phyloP scores from a whole-genome alignment of 352 stramenopile species.

The Phytopythium cucurbitacearum region DNA sequence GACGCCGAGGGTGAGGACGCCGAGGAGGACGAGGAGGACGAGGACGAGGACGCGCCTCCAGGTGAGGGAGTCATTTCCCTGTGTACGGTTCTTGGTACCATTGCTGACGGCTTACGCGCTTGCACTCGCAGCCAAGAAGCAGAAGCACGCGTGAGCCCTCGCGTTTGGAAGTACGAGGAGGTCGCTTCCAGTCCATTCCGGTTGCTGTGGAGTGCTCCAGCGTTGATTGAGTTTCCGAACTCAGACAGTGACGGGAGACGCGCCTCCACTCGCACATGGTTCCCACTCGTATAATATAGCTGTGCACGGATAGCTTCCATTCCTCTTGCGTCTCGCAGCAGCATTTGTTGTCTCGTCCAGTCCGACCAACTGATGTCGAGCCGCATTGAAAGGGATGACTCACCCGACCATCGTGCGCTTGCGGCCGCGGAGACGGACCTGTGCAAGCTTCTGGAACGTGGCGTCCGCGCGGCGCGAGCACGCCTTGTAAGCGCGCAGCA shows the following conservation, averaged over 20 bases:
- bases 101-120: constrained; percentile 3
- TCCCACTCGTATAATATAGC: no score
- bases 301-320: constrained; percentile 11
- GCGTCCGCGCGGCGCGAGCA: constrained; percentile 65
- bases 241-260: no score
- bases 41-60: constrained; percentile 43
- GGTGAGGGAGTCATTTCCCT: constrained; percentile 16
- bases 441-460: constrained; percentile 84
- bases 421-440: constrained; percentile 83
- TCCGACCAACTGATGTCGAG: not conserved
- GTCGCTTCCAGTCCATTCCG: no score
- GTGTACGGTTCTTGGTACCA: not conserved
- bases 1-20: constrained; percentile 27
- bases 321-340: no score
- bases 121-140: constrained; percentile 47
- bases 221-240: no score
- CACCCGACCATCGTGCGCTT: constrained; percentile 92
- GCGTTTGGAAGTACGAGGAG: not conserved
- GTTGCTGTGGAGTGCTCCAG: no score
- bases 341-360: no score
- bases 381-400: constrained; percentile 1
- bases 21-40: constrained; percentile 26
- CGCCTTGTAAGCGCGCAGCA: constrained; percentile 86
- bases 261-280: no score
- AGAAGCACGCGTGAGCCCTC: constrained; percentile 42